These are phyloP conservation scores for Phytophthora sp. DNA, from an alignment of 352 stramenopile species.

Conservation along the genomic window DNA sequence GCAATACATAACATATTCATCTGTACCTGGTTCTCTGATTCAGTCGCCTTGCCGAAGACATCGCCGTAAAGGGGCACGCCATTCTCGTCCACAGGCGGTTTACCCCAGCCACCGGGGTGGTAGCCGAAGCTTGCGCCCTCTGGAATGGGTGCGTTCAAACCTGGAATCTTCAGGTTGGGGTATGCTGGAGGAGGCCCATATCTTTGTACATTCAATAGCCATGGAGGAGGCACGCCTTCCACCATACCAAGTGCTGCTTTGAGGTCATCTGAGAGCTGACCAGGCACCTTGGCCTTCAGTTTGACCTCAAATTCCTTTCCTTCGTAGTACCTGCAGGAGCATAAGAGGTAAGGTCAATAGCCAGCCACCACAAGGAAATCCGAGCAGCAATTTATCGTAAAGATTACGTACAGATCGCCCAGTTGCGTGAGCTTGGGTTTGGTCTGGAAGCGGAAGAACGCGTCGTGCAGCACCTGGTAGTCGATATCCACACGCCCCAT, in stretches of 20 bases:
- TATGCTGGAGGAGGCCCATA: conserved; percentile 98
- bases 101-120: conserved; percentile 97
- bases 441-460: conserved; percentile 99
- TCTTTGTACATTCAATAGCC: conserved; percentile 98
- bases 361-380: not conserved
- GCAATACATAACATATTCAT: not conserved
- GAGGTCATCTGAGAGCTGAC: conserved; percentile 87
- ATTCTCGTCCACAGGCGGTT: conserved; percentile 96
- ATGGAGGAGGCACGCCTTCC: conserved; percentile 93
- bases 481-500: conserved; percentile 98
- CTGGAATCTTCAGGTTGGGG: conserved; percentile 96
- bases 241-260: conserved; percentile 96
- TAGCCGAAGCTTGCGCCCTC: conserved; percentile 95
- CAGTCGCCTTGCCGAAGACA: conserved; percentile 86
- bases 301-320: conserved; percentile 96
- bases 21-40: conserved; percentile 39
- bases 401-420: conserved; percentile 71
- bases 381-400: not conserved
- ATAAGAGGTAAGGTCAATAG: conserved; percentile 11
- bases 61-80: conserved; percentile 97
- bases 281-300: conserved; percentile 90
- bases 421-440: conserved; percentile 93
- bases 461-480: conserved; percentile 97
- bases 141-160: conserved; percentile 97
- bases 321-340: conserved; percentile 93